Percentiles rank a stretch among this genome's conserved stretches.
Evolutionary conservation across 441 rosid species (phyloP).

Genomic region (Biscutella laevigata): DNA sequence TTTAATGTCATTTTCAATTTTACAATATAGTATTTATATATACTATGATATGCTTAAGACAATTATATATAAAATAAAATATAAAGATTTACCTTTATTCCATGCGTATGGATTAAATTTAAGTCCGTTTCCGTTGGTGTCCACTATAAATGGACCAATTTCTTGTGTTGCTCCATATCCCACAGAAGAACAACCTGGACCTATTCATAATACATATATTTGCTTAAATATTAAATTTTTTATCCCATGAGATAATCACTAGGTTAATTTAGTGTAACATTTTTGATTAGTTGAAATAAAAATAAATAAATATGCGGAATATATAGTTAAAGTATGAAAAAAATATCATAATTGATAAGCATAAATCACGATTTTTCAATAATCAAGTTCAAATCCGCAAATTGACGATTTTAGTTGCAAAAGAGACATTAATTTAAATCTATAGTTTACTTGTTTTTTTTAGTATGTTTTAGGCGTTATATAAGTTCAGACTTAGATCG

Average conservation of each 20-base stretch:
- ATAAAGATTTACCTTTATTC: constrained; percentile 52
- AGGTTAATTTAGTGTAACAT: neutral
- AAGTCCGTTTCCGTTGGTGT: constrained; percentile 68
- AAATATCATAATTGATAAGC: too few relatives aligned
- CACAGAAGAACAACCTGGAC: constrained; percentile 95
- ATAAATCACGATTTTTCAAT: too few relatives aligned
- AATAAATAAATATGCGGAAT: neutral
- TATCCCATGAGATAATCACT: constrained; percentile 2
- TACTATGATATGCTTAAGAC: too few relatives aligned
- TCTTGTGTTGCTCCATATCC: constrained; percentile 93
- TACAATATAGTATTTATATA: too few relatives aligned
- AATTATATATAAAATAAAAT: neutral
- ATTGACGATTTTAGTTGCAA: too few relatives aligned
- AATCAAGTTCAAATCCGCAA: too few relatives aligned
- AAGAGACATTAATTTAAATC: too few relatives aligned
- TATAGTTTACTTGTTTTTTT: too few relatives aligned
- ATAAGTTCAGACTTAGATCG: too few relatives aligned
- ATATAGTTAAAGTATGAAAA: too few relatives aligned
- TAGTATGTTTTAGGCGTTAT: too few relatives aligned
- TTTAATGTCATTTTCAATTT: neutral
- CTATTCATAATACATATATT: constrained; percentile 26
- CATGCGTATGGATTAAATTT: constrained; percentile 83
- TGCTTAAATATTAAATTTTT: constrained; percentile 1
- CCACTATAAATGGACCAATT: constrained; percentile 79
- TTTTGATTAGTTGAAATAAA: neutral